Conservation (phyloP, 768 basidiomycete species). For the Trametes elegans region DNA sequence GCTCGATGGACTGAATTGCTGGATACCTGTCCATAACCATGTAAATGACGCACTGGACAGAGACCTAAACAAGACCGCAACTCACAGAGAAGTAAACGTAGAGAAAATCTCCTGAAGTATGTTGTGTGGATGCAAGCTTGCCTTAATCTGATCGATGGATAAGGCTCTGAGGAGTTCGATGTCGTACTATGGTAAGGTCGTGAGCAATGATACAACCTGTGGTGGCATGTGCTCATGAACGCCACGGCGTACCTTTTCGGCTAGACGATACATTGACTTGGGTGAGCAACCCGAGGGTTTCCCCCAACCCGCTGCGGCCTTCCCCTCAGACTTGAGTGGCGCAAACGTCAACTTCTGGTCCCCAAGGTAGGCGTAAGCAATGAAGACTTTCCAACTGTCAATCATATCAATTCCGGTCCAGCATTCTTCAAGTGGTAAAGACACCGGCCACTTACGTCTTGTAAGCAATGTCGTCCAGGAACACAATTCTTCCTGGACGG, state of each 20-base stretch:
- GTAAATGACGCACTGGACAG: neutral
- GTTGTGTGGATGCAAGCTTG: neutral
- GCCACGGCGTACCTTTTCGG: neutral
- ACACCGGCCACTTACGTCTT: neutral
- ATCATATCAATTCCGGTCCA: neutral
- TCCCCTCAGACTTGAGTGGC: conserved; percentile 2
- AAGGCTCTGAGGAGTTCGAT: neutral
- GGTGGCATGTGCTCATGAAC: too few relatives aligned
- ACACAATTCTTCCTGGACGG: neutral
- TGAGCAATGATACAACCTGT: neutral
- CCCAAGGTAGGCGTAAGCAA: conserved; percentile 3
- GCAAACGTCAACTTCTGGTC: neutral
- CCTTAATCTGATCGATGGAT: neutral
- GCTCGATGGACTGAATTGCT: neutral
- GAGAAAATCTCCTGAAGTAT: conserved; percentile 4
- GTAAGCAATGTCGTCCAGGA: conserved; percentile 5
- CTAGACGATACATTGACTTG: conserved; percentile 11
- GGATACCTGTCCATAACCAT: neutral
- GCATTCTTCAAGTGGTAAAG: too few relatives aligned
- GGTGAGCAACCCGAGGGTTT: conserved; percentile 3
- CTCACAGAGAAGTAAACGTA: neutral
- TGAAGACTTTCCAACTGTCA: conserved; percentile 1
- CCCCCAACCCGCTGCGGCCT: neutral
- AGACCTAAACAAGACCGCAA: neutral
- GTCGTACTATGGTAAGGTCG: neutral